phyloP scores from a whole-genome alignment of 352 stramenopile species.

The Phytopythium montanum region DNA sequence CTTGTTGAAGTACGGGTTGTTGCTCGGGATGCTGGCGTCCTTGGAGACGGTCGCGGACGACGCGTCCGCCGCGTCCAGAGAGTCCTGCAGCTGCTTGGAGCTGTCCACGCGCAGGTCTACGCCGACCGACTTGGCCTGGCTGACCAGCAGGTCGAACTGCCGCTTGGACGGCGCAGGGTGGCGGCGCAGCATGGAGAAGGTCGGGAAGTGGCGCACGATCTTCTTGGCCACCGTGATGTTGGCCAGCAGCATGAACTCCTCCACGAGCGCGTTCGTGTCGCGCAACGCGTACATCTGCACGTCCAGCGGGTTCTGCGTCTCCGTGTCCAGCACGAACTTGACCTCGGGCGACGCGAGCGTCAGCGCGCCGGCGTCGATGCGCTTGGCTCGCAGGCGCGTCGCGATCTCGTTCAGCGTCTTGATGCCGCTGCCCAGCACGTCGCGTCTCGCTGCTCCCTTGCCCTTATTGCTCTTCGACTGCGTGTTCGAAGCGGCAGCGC shows the following conservation, averaged over 20 bases:
- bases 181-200: slow-evolving; percentile 93
- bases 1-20: slow-evolving; percentile 98
- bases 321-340: slow-evolving; percentile 97
- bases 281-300: slow-evolving; percentile 96
- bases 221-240: slow-evolving; percentile 99
- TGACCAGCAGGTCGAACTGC: slow-evolving; percentile 90
- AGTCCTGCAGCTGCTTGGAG: slow-evolving; percentile 78
- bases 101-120: slow-evolving; percentile 76
- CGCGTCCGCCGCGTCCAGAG: slow-evolving; percentile 74
- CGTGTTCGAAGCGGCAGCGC: slow-evolving; percentile 5
- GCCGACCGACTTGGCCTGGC: slow-evolving; percentile 77
- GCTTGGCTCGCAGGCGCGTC: slow-evolving; percentile 87
- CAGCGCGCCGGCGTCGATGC: slow-evolving; percentile 95
- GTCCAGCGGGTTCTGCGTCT: slow-evolving; percentile 97
- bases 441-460: slow-evolving; percentile 29
- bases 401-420: slow-evolving; percentile 93
- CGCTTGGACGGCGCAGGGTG: slow-evolving; percentile 93
- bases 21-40: slow-evolving; percentile 28
- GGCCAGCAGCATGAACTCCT: slow-evolving; percentile 99
- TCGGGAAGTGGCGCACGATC: slow-evolving; percentile 92
- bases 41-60: slow-evolving; percentile 22
- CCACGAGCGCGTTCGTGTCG: slow-evolving; percentile 95
- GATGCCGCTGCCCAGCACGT: slow-evolving; percentile 74
- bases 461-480: slow-evolving; percentile 27
- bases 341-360: slow-evolving; percentile 96